A percentile compares a stretch with the other conserved stretches of the same genome.
Conservation (phyloP, 225 moss, liverwort and hornwort genomes). For the Neckera pumila region DNA sequence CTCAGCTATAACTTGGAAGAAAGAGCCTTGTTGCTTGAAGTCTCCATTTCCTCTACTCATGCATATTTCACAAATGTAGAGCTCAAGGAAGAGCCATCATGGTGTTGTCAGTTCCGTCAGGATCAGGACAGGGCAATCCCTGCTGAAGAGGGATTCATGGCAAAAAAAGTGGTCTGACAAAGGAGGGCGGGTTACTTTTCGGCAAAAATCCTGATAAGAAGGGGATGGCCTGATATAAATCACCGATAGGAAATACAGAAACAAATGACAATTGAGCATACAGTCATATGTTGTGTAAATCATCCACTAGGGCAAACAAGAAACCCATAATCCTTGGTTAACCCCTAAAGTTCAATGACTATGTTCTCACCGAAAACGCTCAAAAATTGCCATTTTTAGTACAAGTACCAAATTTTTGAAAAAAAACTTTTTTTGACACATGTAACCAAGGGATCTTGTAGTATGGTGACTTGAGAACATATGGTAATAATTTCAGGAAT, state of each 20-base stretch:
- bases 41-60: neutral
- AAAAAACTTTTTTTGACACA: too few relatives aligned
- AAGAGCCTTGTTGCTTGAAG: neutral
- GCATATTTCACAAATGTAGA: neutral
- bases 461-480: too few relatives aligned
- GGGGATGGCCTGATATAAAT: too few relatives aligned
- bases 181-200: too few relatives aligned
- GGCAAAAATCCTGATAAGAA: neutral
- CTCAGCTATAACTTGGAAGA: neutral
- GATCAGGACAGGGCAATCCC: neutral
- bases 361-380: too few relatives aligned
- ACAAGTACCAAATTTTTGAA: too few relatives aligned
- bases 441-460: too few relatives aligned
- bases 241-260: accelerated
- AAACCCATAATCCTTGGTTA: neutral
- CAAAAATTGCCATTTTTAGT: too few relatives aligned
- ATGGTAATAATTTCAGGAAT: too few relatives aligned
- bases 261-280: neutral
- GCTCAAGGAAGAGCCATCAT: neutral
- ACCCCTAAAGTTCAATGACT: too few relatives aligned
- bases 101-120: neutral
- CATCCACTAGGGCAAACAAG: neutral
- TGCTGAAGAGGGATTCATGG: neutral
- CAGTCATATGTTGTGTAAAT: neutral
- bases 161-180: neutral